phyloP scores from a whole-genome alignment of 495 filamentous ascomycete genomes.

The Xylaria cubensis region DNA sequence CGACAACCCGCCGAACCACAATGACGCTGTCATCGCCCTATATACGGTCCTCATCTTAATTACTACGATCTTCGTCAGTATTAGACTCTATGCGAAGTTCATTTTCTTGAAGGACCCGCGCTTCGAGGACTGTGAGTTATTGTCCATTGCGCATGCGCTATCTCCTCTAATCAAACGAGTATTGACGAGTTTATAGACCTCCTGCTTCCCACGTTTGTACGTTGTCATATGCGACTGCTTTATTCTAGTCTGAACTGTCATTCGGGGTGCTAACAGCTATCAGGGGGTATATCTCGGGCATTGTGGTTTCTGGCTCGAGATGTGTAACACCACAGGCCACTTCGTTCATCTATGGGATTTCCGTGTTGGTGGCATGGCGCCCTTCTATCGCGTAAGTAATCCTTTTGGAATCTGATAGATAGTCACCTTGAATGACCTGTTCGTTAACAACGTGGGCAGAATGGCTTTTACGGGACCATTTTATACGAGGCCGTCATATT shows the following conservation, averaged over 20 bases:
- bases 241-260: not conserved
- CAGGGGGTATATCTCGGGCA: constrained; percentile 32
- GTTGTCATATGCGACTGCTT: not conserved
- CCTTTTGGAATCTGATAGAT: not conserved
- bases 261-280: constrained; percentile 16
- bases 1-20: constrained; percentile 43
- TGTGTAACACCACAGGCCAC: constrained; percentile 34
- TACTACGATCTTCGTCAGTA: constrained; percentile 28
- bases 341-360: constrained; percentile 40
- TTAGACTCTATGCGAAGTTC: constrained; percentile 35
- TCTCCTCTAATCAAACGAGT: not conserved
- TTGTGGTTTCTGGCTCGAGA: constrained; percentile 27
- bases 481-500: constrained; percentile 35
- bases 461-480: constrained; percentile 19
- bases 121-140: constrained; percentile 25
- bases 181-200: constrained; percentile 3
- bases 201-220: constrained; percentile 3
- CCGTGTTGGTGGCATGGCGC: constrained; percentile 29
- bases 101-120: constrained; percentile 28
- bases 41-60: constrained; percentile 28
- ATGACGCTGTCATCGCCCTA: constrained; percentile 37
- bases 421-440: not conserved
- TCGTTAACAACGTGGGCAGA: constrained; percentile 4
- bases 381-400: constrained; percentile 31
- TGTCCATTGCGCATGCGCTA: not conserved